Percentiles rank a stretch among this genome's conserved stretches.
Conservation (phyloP, 2,329 filamentous ascomycete genomes). For the Ascocoryne sarcoides region DNA sequence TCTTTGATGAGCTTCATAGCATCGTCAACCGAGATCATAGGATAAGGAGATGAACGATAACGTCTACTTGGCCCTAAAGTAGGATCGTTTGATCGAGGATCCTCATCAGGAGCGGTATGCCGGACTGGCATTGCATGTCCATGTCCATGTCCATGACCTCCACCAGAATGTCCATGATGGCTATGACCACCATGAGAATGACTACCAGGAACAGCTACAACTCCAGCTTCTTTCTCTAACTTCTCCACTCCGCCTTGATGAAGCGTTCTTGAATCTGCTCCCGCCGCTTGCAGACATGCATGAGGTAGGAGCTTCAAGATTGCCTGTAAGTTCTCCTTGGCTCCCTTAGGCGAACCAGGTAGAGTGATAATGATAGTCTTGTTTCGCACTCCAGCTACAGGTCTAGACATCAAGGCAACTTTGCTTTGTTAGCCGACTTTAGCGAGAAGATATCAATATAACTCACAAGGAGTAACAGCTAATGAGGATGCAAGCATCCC, state of each 20-base stretch:
- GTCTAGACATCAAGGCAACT: conserved; percentile 96
- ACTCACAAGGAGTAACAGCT: conserved; percentile 78
- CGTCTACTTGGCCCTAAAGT: conserved; percentile 56
- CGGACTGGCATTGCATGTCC: conserved; percentile 56
- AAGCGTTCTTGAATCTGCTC: conserved; percentile 68
- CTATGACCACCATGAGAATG: conserved; percentile 34
- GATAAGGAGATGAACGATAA: conserved; percentile 80
- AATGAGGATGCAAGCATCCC: conserved; percentile 85
- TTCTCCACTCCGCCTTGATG: conserved; percentile 77
- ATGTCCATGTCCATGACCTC: conserved; percentile 49
- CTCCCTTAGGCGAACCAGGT: conserved; percentile 90
- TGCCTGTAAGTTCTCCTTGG: conserved; percentile 84
- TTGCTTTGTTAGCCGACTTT: conserved; percentile 18
- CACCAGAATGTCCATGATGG: conserved; percentile 37
- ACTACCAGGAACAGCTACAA: conserved; percentile 32
- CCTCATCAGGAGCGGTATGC: conserved; percentile 58
- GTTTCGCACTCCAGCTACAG: conserved; percentile 79
- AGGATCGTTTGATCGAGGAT: conserved; percentile 51
- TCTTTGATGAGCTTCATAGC: conserved; percentile 66
- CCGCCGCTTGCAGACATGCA: conserved; percentile 83
- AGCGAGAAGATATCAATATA: not conserved
- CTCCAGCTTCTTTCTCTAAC: conserved; percentile 73
- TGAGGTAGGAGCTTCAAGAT: conserved; percentile 87
- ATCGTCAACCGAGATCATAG: conserved; percentile 80
- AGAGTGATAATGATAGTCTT: conserved; percentile 78